These are phyloP conservation scores for Gynandropsis gynandra DNA, from an alignment of 345 rosid genomes.

Conservation along the genomic window DNA sequence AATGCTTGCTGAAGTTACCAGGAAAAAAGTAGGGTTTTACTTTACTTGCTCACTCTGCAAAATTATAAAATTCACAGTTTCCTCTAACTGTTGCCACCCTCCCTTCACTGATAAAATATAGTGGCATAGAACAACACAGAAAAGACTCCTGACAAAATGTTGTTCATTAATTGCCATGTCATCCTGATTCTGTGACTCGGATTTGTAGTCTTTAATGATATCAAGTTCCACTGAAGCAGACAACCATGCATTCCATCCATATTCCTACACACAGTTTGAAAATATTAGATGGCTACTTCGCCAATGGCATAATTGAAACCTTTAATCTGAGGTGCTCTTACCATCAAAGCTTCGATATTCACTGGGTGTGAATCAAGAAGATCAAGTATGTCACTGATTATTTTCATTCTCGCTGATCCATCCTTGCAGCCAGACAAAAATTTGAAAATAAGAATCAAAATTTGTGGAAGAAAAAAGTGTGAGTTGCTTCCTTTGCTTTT, in stretches of 20 bases:
- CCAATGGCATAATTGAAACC: slow-evolving; percentile 10
- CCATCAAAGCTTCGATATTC: slow-evolving; percentile 92
- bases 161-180: slow-evolving; percentile 50
- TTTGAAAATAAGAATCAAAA: slow-evolving; percentile 62
- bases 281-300: slow-evolving; percentile 23
- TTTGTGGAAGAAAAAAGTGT: slow-evolving; percentile 81
- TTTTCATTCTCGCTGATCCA: slow-evolving; percentile 54
- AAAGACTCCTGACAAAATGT: slow-evolving; percentile 57
- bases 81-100: slow-evolving; percentile 96
- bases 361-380: slow-evolving; percentile 80
- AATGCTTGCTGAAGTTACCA: slow-evolving; percentile 4
- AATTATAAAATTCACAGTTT: slow-evolving; percentile 73
- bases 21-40: slow-evolving; percentile 11
- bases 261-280: slow-evolving; percentile 43
- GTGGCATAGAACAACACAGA: slow-evolving; percentile 77
- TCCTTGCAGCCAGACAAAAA: slow-evolving; percentile 63
- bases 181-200: slow-evolving; percentile 31
- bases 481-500: slow-evolving; percentile 54
- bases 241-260: slow-evolving; percentile 94
- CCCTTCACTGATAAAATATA: slow-evolving; percentile 73
- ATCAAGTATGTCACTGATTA: slow-evolving; percentile 68
- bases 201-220: slow-evolving; percentile 50
- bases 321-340: slow-evolving; percentile 25
- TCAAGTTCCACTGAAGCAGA: slow-evolving; percentile 63
- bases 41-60: slow-evolving; percentile 62